Base-by-base conservation (phyloP, 345 rosid genomes). In the Gossypium thurberi region DNA sequence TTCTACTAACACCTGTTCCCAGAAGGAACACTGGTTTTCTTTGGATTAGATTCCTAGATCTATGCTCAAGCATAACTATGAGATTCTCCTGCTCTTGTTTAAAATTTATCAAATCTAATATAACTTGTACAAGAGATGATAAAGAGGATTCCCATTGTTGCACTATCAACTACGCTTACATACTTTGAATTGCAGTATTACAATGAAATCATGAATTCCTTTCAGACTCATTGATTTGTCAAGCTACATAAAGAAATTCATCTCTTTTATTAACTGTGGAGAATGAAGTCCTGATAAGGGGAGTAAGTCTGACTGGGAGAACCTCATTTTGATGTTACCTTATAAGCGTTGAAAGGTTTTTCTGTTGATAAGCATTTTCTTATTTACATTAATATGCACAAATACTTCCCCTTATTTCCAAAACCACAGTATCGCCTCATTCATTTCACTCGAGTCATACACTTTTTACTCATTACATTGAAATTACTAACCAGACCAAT, bases 181-280 rank as follows among this genome's bases (percentile, higher is more conserved):
- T 20, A 23, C 55, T 65, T 21, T 44, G 3, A 21, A 47, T 46
- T 7, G 18, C 20, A 14, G 23, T 23, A 66, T 46, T 66, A 23
- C 20, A 0, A 46, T 13, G 40, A 18, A 66, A 21, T 14, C 2
- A 33, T 3, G 9, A 46, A 13, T 8, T 66, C n/a, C 18, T 66
- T 66, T 65, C 70, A 65, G 55, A 11, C 33, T 46, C 2, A 1
- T 13, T 66, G 37, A 40, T 47, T 66, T 21, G 50, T 47, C 70
- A 47, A 66, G 70, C 70, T 46, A 66, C 56, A 66, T 8, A 20
- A 42, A 48, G 71, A 67, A 25, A 48, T 48, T 50, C 12, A 67
- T 48, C 57, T 67, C 57, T 67, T 48, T 67, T 48, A n/a, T 47
- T 14, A 14, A 48, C 8, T 2, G 42, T 15, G 14, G 21, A 15